phyloP scores from a whole-genome alignment of 176 grass and related monocot genomes.

The Bromus sterilis region DNA sequence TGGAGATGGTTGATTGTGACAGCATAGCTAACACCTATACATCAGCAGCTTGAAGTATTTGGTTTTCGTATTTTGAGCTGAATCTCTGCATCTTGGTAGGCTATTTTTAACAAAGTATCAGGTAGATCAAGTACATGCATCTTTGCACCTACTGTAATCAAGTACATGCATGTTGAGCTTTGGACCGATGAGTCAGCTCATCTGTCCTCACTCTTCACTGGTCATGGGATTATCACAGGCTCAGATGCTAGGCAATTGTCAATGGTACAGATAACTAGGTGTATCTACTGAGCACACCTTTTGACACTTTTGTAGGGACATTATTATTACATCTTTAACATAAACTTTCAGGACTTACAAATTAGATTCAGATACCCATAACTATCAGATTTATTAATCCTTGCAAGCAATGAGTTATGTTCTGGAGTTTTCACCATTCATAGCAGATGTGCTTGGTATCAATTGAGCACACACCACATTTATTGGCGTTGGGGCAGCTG shows the following conservation, averaged over 20 bases:
- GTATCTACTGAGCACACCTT: background rate
- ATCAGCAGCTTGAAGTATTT: background rate
- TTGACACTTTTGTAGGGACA: background rate
- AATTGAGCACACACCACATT: background rate
- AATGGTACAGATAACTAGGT: background rate
- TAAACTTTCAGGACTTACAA: background rate
- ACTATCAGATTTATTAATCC: background rate
- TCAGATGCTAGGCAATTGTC: conserved; percentile 1
- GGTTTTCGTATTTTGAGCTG: conserved; percentile 2
- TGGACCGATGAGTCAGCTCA: background rate
- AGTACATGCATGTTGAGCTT: background rate
- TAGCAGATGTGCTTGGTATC: background rate
- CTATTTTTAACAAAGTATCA: conserved; percentile 1
- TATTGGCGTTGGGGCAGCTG: background rate
- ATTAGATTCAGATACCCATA: background rate
- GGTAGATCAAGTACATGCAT: background rate
- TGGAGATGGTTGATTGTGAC: background rate
- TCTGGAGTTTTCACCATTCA: background rate
- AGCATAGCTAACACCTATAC: background rate
- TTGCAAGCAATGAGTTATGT: background rate
- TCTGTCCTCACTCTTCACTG: background rate
- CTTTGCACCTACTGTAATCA: background rate
- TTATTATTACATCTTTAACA: background rate
- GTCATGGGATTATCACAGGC: background rate
- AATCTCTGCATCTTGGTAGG: conserved; percentile 4